These are phyloP conservation scores for Lenzites betulinus DNA, from an alignment of 768 basidiomycete species.

Conservation along the genomic window DNA sequence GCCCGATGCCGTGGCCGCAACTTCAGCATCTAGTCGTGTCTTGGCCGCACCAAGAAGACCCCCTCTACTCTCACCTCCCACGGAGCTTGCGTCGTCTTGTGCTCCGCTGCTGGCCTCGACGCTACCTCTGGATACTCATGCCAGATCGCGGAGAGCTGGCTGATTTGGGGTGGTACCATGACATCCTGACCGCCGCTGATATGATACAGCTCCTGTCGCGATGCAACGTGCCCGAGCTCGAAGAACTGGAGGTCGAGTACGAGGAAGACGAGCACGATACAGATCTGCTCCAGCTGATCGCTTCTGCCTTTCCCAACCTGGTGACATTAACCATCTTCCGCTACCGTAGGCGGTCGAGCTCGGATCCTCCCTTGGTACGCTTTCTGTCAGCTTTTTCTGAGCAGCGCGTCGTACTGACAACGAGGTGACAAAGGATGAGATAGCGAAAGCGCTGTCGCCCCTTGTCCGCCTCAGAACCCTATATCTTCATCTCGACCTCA, in stretches of 20 bases:
- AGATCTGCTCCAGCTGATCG: not conserved
- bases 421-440: not conserved
- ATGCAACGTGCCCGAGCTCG: not conserved
- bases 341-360: not conserved
- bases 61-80: not conserved
- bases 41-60: not conserved
- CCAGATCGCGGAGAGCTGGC: not conserved
- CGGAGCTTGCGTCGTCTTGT: not conserved
- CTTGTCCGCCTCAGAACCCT: not conserved
- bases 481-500: not conserved
- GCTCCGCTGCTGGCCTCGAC: constrained; percentile 4
- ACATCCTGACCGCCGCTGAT: not conserved
- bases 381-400: not conserved
- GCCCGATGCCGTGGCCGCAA: not conserved
- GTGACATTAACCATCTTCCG: not conserved
- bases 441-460: not conserved
- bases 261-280: not conserved
- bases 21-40: not conserved
- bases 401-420: not conserved
- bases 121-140: not conserved
- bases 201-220: not conserved
- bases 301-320: not conserved
- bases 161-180: not conserved
- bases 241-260: constrained; percentile 4
- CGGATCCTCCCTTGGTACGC: not conserved